Evolutionary conservation across 306 rosid genomes (phyloP), one percentile per base, ranked within the genome.

Genomic region (Vicia villosa): DNA sequence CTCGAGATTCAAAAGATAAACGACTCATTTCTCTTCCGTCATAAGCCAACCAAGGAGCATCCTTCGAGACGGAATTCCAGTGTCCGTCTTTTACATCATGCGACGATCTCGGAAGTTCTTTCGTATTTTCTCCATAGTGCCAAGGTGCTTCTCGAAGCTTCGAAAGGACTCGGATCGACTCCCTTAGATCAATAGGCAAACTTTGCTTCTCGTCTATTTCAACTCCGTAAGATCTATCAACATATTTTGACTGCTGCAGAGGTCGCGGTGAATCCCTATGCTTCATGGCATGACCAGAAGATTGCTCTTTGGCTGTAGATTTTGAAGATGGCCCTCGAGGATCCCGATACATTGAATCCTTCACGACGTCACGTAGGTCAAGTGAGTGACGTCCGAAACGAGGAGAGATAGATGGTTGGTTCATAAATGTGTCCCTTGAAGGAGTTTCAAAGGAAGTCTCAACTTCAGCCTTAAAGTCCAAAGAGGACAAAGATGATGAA

Each of bases 331-430:
- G 56, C 26, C 87, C 88, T 70, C 91, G 84, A 10, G 84, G 83
- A 69, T 93, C 98, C 82, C 98, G 83, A 70, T 88, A 77, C 96
- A 93, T 90, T 3, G 91, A 88, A 58, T 88, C 97, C 87, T 90
- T 90, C 63, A 93, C 98, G 40, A 82, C 89, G 72, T 82, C 94
- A 59, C 91, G 83, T 51, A 90, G 81, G 81, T 90, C 87, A 59
- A 89, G 83, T 60, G 95, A 79, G 22, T 87, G 88, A 71, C 70
- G 79, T 70, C 89, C 96, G 15, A 66, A 50, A 24, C 75, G 82
- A 20, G 89, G 83, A 75, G 93, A 80, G 45, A 37, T 40, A 57
- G 50, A 56, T 42, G 85, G 58, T 60, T 77, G 90, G 73, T 86
- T 79, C 52, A 69, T 77, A 64, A 61, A 60, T 43, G 83, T 55